A percentile compares a stretch with the other conserved stretches of the same genome.
Evolutionary conservation across 495 filamentous ascomycete species (phyloP).

Genomic region (Parathielavia hyrcaniae): DNA sequence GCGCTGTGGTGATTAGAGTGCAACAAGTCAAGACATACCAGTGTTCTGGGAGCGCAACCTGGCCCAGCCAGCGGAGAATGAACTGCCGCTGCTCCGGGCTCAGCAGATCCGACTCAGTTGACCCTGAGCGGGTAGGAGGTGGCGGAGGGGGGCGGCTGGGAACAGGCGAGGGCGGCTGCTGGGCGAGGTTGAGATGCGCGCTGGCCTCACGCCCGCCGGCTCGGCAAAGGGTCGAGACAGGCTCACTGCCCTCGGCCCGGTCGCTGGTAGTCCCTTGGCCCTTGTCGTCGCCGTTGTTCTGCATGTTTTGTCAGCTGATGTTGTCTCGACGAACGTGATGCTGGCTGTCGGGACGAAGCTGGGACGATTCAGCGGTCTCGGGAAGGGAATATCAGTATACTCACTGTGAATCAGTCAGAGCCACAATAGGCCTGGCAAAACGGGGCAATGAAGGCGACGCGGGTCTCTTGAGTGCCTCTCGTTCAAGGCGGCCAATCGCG

Average conservation of each 20-base stretch:
- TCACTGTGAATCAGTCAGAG: neutral
- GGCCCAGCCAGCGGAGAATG: constrained; percentile 8
- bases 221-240: neutral
- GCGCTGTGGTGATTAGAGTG: neutral
- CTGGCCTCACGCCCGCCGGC: neutral
- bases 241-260: neutral
- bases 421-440: neutral
- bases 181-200: neutral
- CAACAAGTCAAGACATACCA: constrained; percentile 3
- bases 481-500: constrained; percentile 10
- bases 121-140: neutral
- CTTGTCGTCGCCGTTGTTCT: neutral
- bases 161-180: neutral
- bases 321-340: neutral
- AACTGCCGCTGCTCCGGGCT: neutral
- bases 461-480: neutral
- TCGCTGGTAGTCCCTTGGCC: constrained; percentile 2
- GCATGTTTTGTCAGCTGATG: constrained; percentile 9
- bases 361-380: neutral
- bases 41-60: constrained; percentile 7
- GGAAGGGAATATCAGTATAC: neutral
- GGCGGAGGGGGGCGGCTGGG: neutral
- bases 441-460: constrained; percentile 3
- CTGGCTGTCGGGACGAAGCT: neutral
- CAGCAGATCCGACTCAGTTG: neutral